Percentiles rank a stretch among this genome's conserved stretches.
phyloP scores from a whole-genome alignment of 2,329 filamentous ascomycete genomes.

The Colletotrichum sansevieriae region DNA sequence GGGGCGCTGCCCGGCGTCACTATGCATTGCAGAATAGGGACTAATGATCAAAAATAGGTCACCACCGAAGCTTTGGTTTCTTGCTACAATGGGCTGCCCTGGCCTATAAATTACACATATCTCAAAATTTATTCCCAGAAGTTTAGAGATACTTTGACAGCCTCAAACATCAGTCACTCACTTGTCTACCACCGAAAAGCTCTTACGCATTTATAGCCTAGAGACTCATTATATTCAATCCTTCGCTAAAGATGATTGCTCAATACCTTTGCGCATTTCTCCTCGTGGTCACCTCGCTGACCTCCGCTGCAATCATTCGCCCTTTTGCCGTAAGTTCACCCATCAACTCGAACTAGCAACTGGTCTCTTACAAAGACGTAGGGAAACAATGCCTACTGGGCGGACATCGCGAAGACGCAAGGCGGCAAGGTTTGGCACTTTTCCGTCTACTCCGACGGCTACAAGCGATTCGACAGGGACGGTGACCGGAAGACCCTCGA shows the following conservation, averaged over 20 bases:
- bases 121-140: not conserved
- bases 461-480: not conserved
- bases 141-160: not conserved
- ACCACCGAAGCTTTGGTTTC: not conserved
- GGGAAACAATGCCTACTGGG: conserved; percentile 1
- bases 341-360: not conserved
- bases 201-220: not conserved
- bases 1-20: too few species aligned
- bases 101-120: not conserved
- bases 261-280: not conserved
- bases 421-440: not conserved
- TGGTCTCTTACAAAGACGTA: not conserved
- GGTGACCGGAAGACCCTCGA: not conserved
- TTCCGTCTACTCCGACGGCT: not conserved
- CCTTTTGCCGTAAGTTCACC: not conserved
- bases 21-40: too few species aligned
- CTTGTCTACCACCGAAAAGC: not conserved
- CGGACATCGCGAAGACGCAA: not conserved
- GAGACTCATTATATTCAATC: not conserved
- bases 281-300: not conserved
- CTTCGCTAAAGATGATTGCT: not conserved
- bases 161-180: not conserved
- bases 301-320: not conserved
- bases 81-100: not conserved
- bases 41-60: too few species aligned